These are phyloP conservation scores for Cylindrotheca fusiformis DNA, from an alignment of 108 stramenopile genomes.

Conservation along the genomic window DNA sequence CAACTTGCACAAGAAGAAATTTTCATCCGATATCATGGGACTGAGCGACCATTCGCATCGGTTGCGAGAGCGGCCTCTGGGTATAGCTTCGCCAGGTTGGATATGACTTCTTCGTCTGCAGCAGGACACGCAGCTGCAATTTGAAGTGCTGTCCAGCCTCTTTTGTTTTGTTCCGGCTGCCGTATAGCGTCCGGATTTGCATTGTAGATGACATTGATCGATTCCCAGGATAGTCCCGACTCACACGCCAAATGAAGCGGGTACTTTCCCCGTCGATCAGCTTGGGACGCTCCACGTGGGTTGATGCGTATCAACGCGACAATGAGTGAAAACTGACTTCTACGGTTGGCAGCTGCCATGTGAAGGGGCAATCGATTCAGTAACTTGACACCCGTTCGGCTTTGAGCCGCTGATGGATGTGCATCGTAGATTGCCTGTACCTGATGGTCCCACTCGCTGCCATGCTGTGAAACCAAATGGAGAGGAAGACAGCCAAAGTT, in stretches of 20 bases:
- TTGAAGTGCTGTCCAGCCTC: slow-evolving; percentile 50
- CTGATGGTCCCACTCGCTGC: slow-evolving; percentile 57
- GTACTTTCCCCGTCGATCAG: slow-evolving; percentile 62
- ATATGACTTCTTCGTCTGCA: slow-evolving; percentile 22
- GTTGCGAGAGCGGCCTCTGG: slow-evolving; percentile 29
- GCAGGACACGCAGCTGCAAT: slow-evolving; percentile 31
- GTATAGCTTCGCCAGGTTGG: slow-evolving; percentile 26
- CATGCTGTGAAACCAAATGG: slow-evolving; percentile 58
- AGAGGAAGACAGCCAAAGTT: slow-evolving; percentile 58
- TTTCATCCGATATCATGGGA: slow-evolving; percentile 14
- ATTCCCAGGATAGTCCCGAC: slow-evolving; percentile 56
- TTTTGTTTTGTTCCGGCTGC: slow-evolving; percentile 26
- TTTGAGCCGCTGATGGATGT: slow-evolving; percentile 39
- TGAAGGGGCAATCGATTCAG: slow-evolving; percentile 65
- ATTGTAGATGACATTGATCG: slow-evolving; percentile 32
- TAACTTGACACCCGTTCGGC: slow-evolving; percentile 41
- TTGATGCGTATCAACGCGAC: slow-evolving; percentile 48
- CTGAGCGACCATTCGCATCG: slow-evolving; percentile 33
- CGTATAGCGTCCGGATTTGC: slow-evolving; percentile 42
- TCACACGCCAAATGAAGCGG: slow-evolving; percentile 75
- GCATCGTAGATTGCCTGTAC: slow-evolving; percentile 59
- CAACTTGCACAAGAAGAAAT: slow-evolving; percentile 22
- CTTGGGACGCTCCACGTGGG: slow-evolving; percentile 46
- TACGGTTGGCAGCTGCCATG: slow-evolving; percentile 54
- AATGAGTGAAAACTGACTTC: slow-evolving; percentile 48